phyloP scores from a whole-genome alignment of 345 rosid genomes.

The Populus deltoides region DNA sequence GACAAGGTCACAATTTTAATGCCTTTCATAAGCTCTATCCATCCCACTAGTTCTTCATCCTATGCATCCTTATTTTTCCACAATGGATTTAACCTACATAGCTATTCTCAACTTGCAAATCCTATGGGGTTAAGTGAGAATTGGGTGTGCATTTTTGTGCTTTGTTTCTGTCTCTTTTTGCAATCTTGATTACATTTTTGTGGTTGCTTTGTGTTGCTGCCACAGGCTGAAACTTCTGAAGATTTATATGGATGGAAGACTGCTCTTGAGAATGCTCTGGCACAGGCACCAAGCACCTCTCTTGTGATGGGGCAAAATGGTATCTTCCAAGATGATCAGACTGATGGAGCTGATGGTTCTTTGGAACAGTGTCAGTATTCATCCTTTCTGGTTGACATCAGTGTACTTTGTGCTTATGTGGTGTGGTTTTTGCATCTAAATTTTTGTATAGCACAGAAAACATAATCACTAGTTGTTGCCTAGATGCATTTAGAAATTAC shows the following conservation, averaged over 20 bases:
- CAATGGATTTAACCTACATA: neutral
- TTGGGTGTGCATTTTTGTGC: neutral
- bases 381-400: neutral
- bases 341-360: conserved; percentile 47
- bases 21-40: neutral
- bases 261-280: conserved; percentile 86
- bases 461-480: neutral
- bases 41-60: neutral
- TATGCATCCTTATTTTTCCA: neutral
- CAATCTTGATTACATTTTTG: neutral
- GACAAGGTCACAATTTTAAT: neutral
- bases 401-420: neutral
- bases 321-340: conserved; percentile 60
- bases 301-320: conserved; percentile 80
- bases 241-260: conserved; percentile 88
- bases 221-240: conserved; percentile 82
- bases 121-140: neutral
- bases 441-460: neutral
- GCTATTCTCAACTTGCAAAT: neutral
- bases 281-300: conserved; percentile 82
- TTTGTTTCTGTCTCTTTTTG: neutral
- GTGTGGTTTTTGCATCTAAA: neutral
- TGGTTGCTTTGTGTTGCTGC: conserved; percentile 9
- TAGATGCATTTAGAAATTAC: neutral
- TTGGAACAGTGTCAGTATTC: conserved; percentile 35